phyloP scores from a whole-genome alignment of 768 basidiomycete species.

The Boletus pseudo-olivaceus region DNA sequence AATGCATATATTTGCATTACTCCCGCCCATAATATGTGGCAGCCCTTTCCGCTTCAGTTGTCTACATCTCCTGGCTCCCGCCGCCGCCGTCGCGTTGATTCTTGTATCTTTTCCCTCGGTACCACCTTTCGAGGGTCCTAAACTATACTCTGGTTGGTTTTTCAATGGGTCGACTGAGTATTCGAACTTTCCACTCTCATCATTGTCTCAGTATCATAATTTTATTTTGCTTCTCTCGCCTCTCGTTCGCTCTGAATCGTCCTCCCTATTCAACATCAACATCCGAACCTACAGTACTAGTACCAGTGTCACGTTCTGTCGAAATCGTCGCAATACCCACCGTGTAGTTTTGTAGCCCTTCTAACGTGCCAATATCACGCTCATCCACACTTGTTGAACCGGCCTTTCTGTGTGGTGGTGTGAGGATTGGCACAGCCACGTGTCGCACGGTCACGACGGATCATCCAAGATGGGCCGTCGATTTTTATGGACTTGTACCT shows the following conservation, averaged over 20 bases:
- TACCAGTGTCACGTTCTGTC: slow-evolving; percentile 27
- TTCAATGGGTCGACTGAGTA: slow-evolving; percentile 20
- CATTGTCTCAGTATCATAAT: slow-evolving; percentile 30
- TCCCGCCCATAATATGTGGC: slow-evolving; percentile 3
- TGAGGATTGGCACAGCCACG: slow-evolving; percentile 14
- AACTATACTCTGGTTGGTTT: slow-evolving; percentile 21
- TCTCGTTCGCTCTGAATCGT: slow-evolving; percentile 16
- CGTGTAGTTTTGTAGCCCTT: slow-evolving; percentile 35
- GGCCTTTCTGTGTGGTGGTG: neutral
- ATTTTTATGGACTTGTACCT: slow-evolving; percentile 13
- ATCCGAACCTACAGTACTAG: slow-evolving; percentile 30
- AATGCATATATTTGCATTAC: slow-evolving; percentile 22
- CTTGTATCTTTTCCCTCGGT: slow-evolving; percentile 15
- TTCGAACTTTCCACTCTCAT: slow-evolving; percentile 24
- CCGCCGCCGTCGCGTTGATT: slow-evolving; percentile 4
- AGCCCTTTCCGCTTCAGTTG: neutral
- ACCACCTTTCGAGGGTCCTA: slow-evolving; percentile 16
- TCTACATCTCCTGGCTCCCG: neutral
- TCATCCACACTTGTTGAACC: neutral
- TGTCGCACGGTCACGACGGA: slow-evolving; percentile 16
- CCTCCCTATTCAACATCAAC: slow-evolving; percentile 10
- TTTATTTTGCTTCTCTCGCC: slow-evolving; percentile 23
- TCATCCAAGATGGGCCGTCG: slow-evolving; percentile 8
- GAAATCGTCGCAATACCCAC: slow-evolving; percentile 32
- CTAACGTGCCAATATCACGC: slow-evolving; percentile 2